A percentile compares a stretch with the other conserved stretches of the same genome.
Conservation (phyloP, 352 stramenopile genomes). For the Phytophthora macrochlamydospora region DNA sequence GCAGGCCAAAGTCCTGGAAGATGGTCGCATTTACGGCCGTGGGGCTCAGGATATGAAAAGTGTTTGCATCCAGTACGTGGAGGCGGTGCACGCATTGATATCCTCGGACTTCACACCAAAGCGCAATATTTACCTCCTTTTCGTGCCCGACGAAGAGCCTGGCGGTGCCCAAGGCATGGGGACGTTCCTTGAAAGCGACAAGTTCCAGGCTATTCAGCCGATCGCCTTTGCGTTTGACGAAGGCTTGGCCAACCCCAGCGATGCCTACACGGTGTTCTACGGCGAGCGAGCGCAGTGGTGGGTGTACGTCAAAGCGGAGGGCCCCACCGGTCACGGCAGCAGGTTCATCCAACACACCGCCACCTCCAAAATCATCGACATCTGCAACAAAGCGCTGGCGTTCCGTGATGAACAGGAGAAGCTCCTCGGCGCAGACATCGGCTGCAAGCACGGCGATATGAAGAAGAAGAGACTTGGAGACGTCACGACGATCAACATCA, state of each 20-base stretch:
- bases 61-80: conserved; percentile 96
- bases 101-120: conserved; percentile 71
- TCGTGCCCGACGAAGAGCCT: conserved; percentile 95
- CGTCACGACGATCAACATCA: conserved; percentile 97
- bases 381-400: conserved; percentile 63
- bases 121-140: conserved; percentile 92
- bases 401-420: conserved; percentile 92
- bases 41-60: conserved; percentile 97
- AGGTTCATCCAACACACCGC: conserved; percentile 96
- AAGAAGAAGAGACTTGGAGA: conserved; percentile 94
- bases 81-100: conserved; percentile 84
- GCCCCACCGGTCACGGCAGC: conserved; percentile 86
- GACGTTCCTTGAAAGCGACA: conserved; percentile 82
- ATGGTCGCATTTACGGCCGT: conserved; percentile 93
- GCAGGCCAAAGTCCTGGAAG: conserved; percentile 78
- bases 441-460: conserved; percentile 93
- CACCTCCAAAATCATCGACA: conserved; percentile 92
- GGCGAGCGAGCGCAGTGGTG: conserved; percentile 95
- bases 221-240: conserved; percentile 95
- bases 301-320: conserved; percentile 83
- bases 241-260: conserved; percentile 88
- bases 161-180: conserved; percentile 93
- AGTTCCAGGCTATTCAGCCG: conserved; percentile 81
- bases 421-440: conserved; percentile 61
- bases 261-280: conserved; percentile 96